A percentile compares a stretch with the other conserved stretches of the same genome.
Conservation (phyloP, 23 red algal genomes). For the Cyanidium caldarium region DNA sequence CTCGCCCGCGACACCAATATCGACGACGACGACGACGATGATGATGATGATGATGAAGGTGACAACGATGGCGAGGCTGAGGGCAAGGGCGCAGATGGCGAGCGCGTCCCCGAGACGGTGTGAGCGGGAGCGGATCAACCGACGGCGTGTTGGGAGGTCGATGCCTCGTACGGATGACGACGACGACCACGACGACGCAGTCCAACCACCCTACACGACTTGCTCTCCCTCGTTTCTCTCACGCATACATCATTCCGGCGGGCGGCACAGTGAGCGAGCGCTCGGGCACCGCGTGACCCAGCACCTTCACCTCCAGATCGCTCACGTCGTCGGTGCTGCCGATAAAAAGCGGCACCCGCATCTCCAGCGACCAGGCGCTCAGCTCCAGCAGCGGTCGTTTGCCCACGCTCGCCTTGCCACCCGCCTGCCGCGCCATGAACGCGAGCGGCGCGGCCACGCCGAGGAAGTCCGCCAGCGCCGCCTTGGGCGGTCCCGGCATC, state of each 20-base stretch:
- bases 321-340: slow-evolving; percentile 61
- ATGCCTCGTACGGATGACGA: too few species aligned
- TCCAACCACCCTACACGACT: too few species aligned
- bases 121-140: too few species aligned
- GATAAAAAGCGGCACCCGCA: slow-evolving; percentile 82
- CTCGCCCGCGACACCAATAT: not conserved
- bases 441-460: slow-evolving; percentile 82
- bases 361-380: slow-evolving; percentile 85
- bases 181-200: too few species aligned
- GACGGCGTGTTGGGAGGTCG: too few species aligned
- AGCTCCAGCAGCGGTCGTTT: slow-evolving; percentile 77
- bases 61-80: not conserved
- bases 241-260: too few species aligned
- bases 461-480: slow-evolving; percentile 66
- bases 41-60: not conserved
- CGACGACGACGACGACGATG: not conserved
- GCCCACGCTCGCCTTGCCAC: slow-evolving; percentile 72
- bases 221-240: too few species aligned
- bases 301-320: slow-evolving; percentile 43
- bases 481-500: slow-evolving; percentile 77
- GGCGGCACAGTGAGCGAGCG: slow-evolving; percentile 1
- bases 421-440: slow-evolving; percentile 83
- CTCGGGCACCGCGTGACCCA: slow-evolving; percentile 15
- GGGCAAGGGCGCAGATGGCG: too few species aligned
- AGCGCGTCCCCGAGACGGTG: too few species aligned